Base-by-base conservation (phyloP, 1,284 basidiomycete species). In the Flammula alnicola region DNA sequence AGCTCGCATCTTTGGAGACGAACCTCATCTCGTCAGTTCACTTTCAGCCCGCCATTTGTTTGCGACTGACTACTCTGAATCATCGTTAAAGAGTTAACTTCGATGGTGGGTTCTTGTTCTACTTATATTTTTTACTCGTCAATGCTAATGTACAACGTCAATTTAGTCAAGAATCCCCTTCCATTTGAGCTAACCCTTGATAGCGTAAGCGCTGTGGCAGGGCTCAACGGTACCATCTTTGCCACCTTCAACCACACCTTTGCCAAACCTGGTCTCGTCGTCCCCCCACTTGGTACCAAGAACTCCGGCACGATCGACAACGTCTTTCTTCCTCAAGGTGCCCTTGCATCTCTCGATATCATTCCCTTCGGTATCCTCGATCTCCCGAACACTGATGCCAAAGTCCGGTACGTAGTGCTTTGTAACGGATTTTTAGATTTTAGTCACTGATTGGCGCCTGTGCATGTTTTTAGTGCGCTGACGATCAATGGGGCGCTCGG, bases 11-110 rank as follows among this genome's bases (percentile, higher is more conserved):
- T 20, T 20, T 47, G 25, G 11, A 23, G 12, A 14, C 36, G 5
- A 47, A 47, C 17, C 26, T 68, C 19, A 58, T 94, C n/a, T 63
- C 70, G 11, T 71, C 88, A 1, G 88, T 91, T 1, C 86, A 86
- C 6, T 37, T 10, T 37, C 35, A 39, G 27, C 7, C n/a, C n/a
- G n/a, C n/a, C n/a, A n/a, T n/a, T n/a, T n/a, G n/a, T n/a, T n/a
- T n/a, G n/a, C n/a, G n/a, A n/a, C n/a, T n/a, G n/a, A n/a, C n/a
- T n/a, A n/a, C n/a, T n/a, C n/a, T n/a, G n/a, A n/a, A n/a, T n/a
- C n/a, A n/a, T 39, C 27, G 10, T 39, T 25, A 27, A 41, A 69
- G 70, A 12, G 57, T 71, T 42, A 64, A 64, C 38, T 71, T 72
- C 37, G 65, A 67, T 54, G 64, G 67, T 69, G 38, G 49, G 57